These are phyloP conservation scores for Cladorrhinum sp. DNA, from an alignment of 2,329 filamentous ascomycete species.

Conservation along the genomic window DNA sequence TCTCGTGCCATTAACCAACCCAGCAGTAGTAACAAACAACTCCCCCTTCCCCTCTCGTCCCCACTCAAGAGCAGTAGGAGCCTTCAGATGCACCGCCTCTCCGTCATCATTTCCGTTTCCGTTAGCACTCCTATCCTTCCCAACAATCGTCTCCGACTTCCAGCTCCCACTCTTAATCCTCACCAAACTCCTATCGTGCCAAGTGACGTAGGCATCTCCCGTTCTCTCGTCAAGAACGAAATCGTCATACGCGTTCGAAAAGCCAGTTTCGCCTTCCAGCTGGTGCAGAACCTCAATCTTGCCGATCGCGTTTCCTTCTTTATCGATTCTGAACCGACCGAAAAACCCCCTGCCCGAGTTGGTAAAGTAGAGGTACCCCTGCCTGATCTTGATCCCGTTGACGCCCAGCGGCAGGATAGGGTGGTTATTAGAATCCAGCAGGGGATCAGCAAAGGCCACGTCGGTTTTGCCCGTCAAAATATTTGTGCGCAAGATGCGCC, in stretches of 20 bases:
- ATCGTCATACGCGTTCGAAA: constrained; percentile 8
- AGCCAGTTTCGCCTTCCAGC: neutral
- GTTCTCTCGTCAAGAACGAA: constrained; percentile 4
- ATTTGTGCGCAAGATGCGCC: constrained; percentile 9
- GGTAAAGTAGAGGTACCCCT: constrained; percentile 11
- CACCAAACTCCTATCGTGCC: neutral
- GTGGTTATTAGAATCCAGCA: neutral
- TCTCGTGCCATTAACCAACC: neutral
- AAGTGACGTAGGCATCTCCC: constrained; percentile 3
- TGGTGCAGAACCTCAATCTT: neutral
- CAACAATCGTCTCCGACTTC: neutral
- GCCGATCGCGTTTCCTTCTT: constrained; percentile 1
- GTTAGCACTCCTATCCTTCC: neutral
- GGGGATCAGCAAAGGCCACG: neutral
- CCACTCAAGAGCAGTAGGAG: neutral
- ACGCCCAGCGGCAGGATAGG: constrained; percentile 3
- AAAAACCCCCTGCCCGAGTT: constrained; percentile 9
- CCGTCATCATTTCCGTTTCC: neutral
- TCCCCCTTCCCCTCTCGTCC: neutral
- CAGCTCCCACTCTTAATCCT: constrained; percentile 1
- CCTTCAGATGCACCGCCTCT: neutral
- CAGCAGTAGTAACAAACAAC: neutral
- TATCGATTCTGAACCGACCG: constrained; percentile 4
- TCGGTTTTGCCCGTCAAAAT: constrained; percentile 1
- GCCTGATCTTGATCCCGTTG: constrained; percentile 4